Base-by-base conservation (phyloP, 345 rosid genomes). In the Aquilaria sinensis region DNA sequence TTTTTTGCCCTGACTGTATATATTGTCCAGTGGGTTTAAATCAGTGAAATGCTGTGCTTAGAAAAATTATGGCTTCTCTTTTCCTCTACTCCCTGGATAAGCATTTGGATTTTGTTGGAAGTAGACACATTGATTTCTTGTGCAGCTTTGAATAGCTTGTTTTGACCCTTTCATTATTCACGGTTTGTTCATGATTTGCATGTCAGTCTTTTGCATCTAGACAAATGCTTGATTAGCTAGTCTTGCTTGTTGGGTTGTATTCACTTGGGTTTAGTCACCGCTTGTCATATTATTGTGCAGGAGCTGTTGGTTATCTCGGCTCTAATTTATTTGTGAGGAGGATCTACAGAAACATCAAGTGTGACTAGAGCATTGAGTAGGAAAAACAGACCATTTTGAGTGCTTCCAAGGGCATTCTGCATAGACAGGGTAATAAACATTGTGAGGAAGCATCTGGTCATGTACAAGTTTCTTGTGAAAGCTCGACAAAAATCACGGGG, bases 341-440 rank as follows among this genome's bases (percentile, higher is more conserved):
- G 79, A 91, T 91, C 80, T 91, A 91, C 83, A 91, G 93, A 71
- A 91, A 91, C 88, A 91, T 91, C 81, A 91, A 91, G 74, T 91
- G 97, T 68, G 97, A 91, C 76, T 91, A 84, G 72, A 67, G 52
- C n/a, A 3, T 32, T 8, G 15, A 4, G 2, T 12, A 11, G 46
- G 57, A 41, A 34, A 68, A 33, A 33, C n/a, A 3, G 69, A 57
- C 77, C 68, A 23, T 32, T 31, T 51, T 37, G 7, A 58, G 52
- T 58, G 67, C 76, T 73, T 74, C 69, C 67, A 56, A 0, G 62
- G 34, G 69, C 67, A 53, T 56, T 62, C 58, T 65, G 62, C 60
- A 32, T 62, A 7, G 52, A 54, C 48, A 71, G 58, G 53, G 67
- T 34, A 66, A 54, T 66, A 69, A 70, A 61, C 53, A 56, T 55